Evolutionary conservation across 805 yeast species (phyloP), one percentile per base, ranked within the genome.

Genomic region (Suhomyces prunicola): DNA sequence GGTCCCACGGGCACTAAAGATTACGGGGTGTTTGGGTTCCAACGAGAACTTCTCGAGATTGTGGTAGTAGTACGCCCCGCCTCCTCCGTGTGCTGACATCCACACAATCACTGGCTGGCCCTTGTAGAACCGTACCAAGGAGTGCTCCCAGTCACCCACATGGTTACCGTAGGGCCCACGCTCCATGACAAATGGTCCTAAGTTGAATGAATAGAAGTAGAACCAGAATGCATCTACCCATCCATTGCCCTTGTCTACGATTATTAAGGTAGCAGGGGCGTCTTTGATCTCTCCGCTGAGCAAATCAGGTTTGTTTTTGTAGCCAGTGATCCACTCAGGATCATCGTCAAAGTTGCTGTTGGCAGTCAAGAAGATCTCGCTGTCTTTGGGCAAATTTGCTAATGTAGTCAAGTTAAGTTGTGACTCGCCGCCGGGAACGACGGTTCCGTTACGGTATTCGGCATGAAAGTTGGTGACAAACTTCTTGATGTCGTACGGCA

Each of bases 31-130:
- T 6, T 62, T 66, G 6, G 69, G 60, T 48, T 73, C 74, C 22
- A 66, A 60, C 48, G 74, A 79, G 55, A 80, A 74, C 61, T 84
- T 86, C 65, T 90, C 96, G 51, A 92, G 69, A 23, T 90, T 87
- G n/a, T 80, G 77, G 66, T 85, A 92, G 56, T 79, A 78, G 66
- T 87, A 93, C 0, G 96, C 97, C 29, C 91, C 87, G 6, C 99
- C 99, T 10, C 98, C 97, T 1, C 97, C 97, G 69, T 93, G 99
- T 0, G 97, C 98, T 27, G 96, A 86, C 96, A 94, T 88, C 98
- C 98, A 93, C 19, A 92, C 83, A 50, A 87, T 81, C 10, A 85
- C 77, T 0, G 99, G 98, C 53, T 77, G 71, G 1, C 97, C 96
- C 2, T 86, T 79, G 62, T 85, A 82, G 65, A 90, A 93, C 24